Evolutionary conservation across 495 filamentous ascomycete species (phyloP).

Genomic region (Terfezia boudieri): DNA sequence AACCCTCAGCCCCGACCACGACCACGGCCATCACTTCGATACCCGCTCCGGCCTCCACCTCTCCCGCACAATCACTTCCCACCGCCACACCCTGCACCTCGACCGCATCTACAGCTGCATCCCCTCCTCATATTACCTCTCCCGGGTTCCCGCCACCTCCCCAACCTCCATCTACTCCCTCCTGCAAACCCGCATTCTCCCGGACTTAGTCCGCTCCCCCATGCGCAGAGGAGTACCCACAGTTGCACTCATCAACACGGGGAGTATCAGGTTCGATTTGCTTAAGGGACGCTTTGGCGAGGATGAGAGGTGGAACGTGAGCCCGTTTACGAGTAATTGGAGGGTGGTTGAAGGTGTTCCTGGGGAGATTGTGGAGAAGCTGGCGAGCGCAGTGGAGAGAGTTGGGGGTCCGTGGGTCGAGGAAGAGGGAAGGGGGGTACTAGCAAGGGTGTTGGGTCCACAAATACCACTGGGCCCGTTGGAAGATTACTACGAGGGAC

Average conservation of each 20-base stretch:
- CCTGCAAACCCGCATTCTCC: constrained; percentile 53
- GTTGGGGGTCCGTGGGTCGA: background rate
- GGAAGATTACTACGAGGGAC: background rate
- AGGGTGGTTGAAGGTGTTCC: too few relatives aligned
- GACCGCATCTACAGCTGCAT: constrained; percentile 63
- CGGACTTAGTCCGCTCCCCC: constrained; percentile 32
- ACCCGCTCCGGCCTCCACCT: constrained; percentile 59
- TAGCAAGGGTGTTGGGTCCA: too few relatives aligned
- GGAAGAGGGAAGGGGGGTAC: too few relatives aligned
- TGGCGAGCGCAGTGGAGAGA: too few relatives aligned
- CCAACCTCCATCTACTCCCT: constrained; percentile 55
- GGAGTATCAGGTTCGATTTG: constrained; percentile 81
- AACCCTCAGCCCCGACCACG: constrained; percentile 42
- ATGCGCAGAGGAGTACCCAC: constrained; percentile 30
- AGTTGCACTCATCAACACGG: constrained; percentile 65
- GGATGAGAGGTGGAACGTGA: too few relatives aligned
- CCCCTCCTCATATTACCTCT: constrained; percentile 61
- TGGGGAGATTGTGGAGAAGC: too few relatives aligned
- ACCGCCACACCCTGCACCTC: constrained; percentile 46
- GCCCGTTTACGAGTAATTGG: too few relatives aligned
- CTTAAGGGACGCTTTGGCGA: constrained; percentile 39
- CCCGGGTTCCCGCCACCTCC: constrained; percentile 44
- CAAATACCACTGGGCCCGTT: background rate
- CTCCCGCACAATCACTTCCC: constrained; percentile 43
- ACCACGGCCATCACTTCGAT: constrained; percentile 44